Evolutionary conservation across 2,329 filamentous ascomycete species (phyloP), one percentile per base, ranked within the genome.

Genomic region (Dactylellina leptospora): DNA sequence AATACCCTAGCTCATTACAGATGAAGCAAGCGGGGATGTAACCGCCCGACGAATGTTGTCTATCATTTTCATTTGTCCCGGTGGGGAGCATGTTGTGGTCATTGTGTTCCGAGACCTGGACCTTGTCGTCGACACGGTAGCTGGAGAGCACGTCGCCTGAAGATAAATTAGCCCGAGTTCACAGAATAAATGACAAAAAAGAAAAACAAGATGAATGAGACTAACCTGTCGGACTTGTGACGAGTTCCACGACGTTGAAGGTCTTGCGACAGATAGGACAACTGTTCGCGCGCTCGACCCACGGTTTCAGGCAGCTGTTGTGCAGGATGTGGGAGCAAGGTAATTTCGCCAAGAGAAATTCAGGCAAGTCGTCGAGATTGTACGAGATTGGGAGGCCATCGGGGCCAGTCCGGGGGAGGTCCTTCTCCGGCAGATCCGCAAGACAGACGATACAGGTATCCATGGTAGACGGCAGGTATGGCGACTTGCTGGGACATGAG

Each of bases 281-380:
- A 79, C 93, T 97, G 81, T 97, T 99, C 74, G 95, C 93, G 80
- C 96, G 90, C 81, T 96, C 91, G 47, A 93, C 92, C 95, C 95
- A 99, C 76, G 92, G 91, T 77, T 90, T 90, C 76, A 99, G 85
- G 80, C 95, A 99, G 56, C 90, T 88, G 82, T 99, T 89, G 82
- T 99, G 95, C 76, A 99, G 84, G 76, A 93, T 86, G 83, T 99
- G 96, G 68, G 91, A 90, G 81, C 95, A 99, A 75, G 73, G 77
- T 69, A 76, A 77, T 74, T 75, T 77, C 76, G 78, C 81, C 77
- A 79, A 78, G 50, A 66, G 74, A 59, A 74, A 74, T 63, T 75
- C 74, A 62, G 66, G 62, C 63, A 74, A 60, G 55, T 74, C 70
- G 75, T 79, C 78, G 78, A 78, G 78, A 75, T 78, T 79, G 78